Conservation (phyloP, 129 eudicot species). For the Artemisia annua region DNA sequence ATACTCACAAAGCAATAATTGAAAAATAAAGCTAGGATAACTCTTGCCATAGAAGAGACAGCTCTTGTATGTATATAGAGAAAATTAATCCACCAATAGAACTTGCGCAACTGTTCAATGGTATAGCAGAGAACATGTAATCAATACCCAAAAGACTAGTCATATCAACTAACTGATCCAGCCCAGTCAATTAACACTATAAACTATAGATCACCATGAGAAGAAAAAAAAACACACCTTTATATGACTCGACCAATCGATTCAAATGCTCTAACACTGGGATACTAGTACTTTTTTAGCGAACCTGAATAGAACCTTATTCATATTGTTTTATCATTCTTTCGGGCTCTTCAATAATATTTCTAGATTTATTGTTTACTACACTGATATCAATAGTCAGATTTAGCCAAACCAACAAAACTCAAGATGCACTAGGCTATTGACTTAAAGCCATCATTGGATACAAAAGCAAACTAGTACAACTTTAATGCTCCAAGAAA, state of each 20-base stretch:
- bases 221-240: neutral
- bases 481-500: neutral
- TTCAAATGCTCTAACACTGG: neutral
- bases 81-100: neutral
- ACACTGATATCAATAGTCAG: neutral
- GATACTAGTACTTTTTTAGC: neutral
- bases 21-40: too few species aligned
- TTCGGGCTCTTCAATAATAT: neutral
- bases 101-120: too few species aligned
- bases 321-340: neutral
- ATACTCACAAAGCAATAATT: too few species aligned
- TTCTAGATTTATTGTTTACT: neutral
- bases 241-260: neutral
- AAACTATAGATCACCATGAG: neutral
- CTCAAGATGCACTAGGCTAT: neutral
- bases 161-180: neutral
- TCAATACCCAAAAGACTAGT: neutral
- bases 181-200: neutral
- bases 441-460: neutral
- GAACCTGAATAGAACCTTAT: neutral
- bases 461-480: neutral
- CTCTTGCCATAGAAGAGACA: too few species aligned
- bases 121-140: too few species aligned
- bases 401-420: slow-evolving; percentile 7
- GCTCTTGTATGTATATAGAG: neutral